These are phyloP conservation scores for Rubus parviflorus DNA, from an alignment of 306 rosid species.

Conservation along the genomic window DNA sequence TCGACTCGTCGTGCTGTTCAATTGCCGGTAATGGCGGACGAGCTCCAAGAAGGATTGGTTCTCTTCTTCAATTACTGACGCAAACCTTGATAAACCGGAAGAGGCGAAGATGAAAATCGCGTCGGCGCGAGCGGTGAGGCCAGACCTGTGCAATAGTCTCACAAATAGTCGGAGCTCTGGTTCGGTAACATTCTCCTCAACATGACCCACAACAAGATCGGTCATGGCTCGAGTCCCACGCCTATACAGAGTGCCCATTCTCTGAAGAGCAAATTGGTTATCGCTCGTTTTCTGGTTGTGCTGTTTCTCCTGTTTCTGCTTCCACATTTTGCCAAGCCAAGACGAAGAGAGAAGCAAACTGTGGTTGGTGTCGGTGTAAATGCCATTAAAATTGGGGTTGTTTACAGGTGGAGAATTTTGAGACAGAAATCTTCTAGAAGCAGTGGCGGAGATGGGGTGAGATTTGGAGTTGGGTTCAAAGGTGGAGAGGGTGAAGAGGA, in stretches of 20 bases:
- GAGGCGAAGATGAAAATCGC: constrained; percentile 59
- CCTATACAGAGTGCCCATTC: constrained; percentile 72
- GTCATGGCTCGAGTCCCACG: constrained; percentile 77
- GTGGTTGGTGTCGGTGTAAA: not conserved
- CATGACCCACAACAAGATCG: constrained; percentile 71
- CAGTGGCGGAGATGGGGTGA: constrained; percentile 11
- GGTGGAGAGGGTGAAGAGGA: constrained; percentile 84
- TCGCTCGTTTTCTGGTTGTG: not conserved
- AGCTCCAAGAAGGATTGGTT: constrained; percentile 51
- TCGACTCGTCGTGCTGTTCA: constrained; percentile 29
- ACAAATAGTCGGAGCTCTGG: constrained; percentile 61
- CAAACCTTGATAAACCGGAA: constrained; percentile 28
- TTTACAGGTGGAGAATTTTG: constrained; percentile 4
- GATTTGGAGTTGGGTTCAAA: constrained; percentile 51
- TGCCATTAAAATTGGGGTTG: not conserved
- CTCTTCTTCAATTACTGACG: constrained; percentile 48
- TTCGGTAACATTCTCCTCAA: constrained; percentile 43
- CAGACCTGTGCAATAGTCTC: constrained; percentile 66
- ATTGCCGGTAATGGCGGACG: constrained; percentile 23
- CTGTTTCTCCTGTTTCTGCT: constrained; percentile 8
- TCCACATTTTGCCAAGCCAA: constrained; percentile 36
- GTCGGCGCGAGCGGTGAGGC: constrained; percentile 64
- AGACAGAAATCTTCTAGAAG: constrained; percentile 35
- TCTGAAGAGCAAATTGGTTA: constrained; percentile 45
- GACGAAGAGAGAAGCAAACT: not conserved